These are phyloP conservation scores for Wallacemonas rigidus DNA, from an alignment of 208 protist genomes.

Conservation along the genomic window DNA sequence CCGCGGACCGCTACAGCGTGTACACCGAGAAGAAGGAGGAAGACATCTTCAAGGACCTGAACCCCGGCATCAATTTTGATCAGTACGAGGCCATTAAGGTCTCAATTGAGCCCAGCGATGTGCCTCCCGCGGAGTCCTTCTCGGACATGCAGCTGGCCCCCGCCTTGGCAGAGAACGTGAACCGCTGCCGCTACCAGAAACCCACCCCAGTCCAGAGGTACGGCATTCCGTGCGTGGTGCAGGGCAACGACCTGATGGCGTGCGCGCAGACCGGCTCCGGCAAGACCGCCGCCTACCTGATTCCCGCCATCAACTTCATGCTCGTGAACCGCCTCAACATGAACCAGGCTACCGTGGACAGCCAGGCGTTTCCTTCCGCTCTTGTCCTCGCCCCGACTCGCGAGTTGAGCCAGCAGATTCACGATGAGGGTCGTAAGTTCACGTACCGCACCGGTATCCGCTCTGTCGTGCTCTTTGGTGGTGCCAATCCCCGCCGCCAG, in stretches of 20 bases:
- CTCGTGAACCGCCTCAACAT: conserved; percentile 74
- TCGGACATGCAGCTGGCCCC: conserved; percentile 84
- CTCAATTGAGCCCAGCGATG: conserved; percentile 81
- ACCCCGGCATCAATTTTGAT: conserved; percentile 92
- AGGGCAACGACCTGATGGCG: conserved; percentile 97
- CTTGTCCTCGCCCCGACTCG: conserved; percentile 98
- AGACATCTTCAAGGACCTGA: conserved; percentile 92
- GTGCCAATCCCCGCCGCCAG: conserved; percentile 95
- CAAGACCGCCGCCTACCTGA: conserved; percentile 98
- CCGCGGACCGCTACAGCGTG: conserved; percentile 10
- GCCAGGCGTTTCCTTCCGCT: conserved; percentile 82
- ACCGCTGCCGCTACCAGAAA: conserved; percentile 94
- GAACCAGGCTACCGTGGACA: conserved; percentile 33
- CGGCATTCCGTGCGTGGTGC: conserved; percentile 95
- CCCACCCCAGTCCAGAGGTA: conserved; percentile 99
- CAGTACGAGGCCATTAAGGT: conserved; percentile 92
- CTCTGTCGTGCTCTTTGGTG: conserved; percentile 98
- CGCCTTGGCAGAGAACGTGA: conserved; percentile 93
- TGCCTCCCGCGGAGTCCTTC: conserved; percentile 77
- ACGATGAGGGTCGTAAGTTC: conserved; percentile 97
- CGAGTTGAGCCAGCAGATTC: conserved; percentile 98
- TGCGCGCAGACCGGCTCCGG: conserved; percentile 99
- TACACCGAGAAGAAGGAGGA: conserved; percentile 83
- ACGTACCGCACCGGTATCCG: conserved; percentile 93
- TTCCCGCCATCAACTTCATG: conserved; percentile 96